Conservation (phyloP, 768 basidiomycete genomes). For the Rhodosporidiobolus sp. region DNA sequence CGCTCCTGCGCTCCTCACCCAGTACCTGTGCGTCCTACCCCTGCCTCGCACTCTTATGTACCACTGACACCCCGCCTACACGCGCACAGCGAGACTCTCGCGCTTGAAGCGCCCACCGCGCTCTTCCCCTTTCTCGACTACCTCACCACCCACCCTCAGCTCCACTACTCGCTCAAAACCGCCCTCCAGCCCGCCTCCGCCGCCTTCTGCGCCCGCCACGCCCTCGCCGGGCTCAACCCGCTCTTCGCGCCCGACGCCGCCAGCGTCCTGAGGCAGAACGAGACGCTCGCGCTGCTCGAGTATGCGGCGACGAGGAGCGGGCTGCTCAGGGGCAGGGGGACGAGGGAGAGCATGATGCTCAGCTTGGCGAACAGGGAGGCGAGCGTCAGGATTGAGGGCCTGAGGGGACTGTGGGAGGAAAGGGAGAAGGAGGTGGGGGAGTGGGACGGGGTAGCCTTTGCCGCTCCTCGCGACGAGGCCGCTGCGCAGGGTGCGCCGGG, state of each 20-base stretch:
- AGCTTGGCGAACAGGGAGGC: constrained; percentile 58
- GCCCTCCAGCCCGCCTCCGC: constrained; percentile 25
- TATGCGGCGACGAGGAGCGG: neutral
- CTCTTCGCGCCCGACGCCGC: constrained; percentile 40
- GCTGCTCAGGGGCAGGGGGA: constrained; percentile 1
- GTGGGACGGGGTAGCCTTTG: neutral
- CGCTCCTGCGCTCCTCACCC: constrained; percentile 62
- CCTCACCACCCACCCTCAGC: constrained; percentile 54
- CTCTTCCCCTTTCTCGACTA: constrained; percentile 75
- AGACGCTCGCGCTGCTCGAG: constrained; percentile 52
- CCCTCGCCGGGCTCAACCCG: constrained; percentile 48
- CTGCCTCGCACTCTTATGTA: neutral
- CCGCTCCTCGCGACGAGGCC: neutral
- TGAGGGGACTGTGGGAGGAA: constrained; percentile 20
- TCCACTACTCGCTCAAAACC: neutral
- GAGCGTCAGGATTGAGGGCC: constrained; percentile 42
- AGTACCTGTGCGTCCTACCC: constrained; percentile 58
- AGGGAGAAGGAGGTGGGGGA: neutral
- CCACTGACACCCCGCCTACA: constrained; percentile 3
- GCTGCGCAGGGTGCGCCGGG: no score
- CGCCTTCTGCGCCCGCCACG: neutral
- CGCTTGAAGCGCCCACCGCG: constrained; percentile 65
- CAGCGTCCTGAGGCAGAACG: constrained; percentile 40
- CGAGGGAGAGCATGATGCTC: constrained; percentile 55
- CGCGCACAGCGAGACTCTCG: constrained; percentile 71